phyloP scores from a whole-genome alignment of 2,329 filamentous ascomycete genomes.

The Fusarium globosum region DNA sequence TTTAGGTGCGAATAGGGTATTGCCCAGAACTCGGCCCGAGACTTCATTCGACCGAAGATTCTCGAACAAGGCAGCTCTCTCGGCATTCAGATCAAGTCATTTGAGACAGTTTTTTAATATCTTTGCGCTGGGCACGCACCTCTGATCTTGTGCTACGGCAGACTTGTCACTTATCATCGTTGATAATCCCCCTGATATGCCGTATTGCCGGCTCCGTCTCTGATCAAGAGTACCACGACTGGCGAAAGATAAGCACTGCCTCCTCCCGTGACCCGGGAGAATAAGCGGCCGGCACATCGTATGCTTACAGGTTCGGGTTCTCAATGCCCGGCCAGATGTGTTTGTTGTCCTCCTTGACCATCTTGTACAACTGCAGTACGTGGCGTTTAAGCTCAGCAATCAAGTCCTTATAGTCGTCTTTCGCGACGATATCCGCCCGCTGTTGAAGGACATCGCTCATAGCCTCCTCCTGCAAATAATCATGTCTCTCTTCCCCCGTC shows the following conservation, averaged over 20 bases:
- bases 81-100: neutral
- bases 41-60: too few species aligned
- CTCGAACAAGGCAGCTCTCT: neutral
- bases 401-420: neutral
- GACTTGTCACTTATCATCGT: neutral
- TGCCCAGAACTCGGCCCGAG: neutral
- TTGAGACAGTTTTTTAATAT: neutral
- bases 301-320: constrained; percentile 5
- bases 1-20: neutral
- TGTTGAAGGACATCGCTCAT: constrained; percentile 14
- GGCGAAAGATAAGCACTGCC: constrained; percentile 17
- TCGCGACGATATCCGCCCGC: neutral
- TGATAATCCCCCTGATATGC: neutral
- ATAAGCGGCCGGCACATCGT: neutral
- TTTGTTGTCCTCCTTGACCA: constrained; percentile 2
- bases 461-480: constrained; percentile 7
- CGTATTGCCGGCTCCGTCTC: constrained; percentile 14
- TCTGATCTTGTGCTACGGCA: neutral
- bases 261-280: constrained; percentile 2
- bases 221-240: constrained; percentile 22
- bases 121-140: neutral
- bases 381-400: constrained; percentile 1
- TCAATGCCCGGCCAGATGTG: constrained; percentile 18
- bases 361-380: neutral
- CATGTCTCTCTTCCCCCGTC: neutral